phyloP scores from a whole-genome alignment of 1,284 basidiomycete genomes.

The Moesziomyces antarcticus region DNA sequence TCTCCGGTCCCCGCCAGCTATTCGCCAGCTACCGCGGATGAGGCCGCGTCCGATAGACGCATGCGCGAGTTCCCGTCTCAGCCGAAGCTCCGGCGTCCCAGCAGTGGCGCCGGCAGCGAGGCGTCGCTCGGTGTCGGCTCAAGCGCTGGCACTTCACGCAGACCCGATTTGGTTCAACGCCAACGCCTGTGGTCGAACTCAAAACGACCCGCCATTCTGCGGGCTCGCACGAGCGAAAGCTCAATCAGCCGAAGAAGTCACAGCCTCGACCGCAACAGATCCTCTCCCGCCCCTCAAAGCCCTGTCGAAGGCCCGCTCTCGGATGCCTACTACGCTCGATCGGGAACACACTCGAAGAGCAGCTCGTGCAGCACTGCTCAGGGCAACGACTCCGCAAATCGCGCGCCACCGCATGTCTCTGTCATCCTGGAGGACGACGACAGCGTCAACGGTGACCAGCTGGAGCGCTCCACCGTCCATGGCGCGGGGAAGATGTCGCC shows the following conservation, averaged over 20 bases:
- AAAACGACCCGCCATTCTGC: conserved; percentile 33
- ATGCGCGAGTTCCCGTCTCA: conserved; percentile 14
- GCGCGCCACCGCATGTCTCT: conserved; percentile 25
- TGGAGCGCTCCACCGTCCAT: conserved; percentile 1
- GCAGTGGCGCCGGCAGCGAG: conserved; percentile 32
- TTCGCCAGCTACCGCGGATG: conserved; percentile 21
- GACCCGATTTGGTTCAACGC: conserved; percentile 21
- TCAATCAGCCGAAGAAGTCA: conserved; percentile 29
- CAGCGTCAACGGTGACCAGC: conserved; percentile 6
- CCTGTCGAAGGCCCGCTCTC: conserved; percentile 13
- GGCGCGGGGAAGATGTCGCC: background rate
- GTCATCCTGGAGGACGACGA: conserved; percentile 41
- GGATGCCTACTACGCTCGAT: conserved; percentile 8
- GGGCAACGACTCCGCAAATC: conserved; percentile 11
- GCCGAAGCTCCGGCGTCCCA: conserved; percentile 14
- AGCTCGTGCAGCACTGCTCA: conserved; percentile 30
- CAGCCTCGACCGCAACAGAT: conserved; percentile 19
- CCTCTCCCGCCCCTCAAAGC: conserved; percentile 21
- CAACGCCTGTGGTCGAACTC: conserved; percentile 36
- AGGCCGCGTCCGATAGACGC: conserved; percentile 2
- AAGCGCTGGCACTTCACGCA: conserved; percentile 10
- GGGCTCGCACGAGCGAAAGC: conserved; percentile 31
- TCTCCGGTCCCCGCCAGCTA: conserved; percentile 36
- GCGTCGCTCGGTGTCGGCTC: conserved; percentile 16
- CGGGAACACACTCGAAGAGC: conserved; percentile 28